Evolutionary conservation across 129 eudicot species (phyloP), one percentile per base, ranked within the genome.

Genomic region (Oenanthe sinensis): DNA sequence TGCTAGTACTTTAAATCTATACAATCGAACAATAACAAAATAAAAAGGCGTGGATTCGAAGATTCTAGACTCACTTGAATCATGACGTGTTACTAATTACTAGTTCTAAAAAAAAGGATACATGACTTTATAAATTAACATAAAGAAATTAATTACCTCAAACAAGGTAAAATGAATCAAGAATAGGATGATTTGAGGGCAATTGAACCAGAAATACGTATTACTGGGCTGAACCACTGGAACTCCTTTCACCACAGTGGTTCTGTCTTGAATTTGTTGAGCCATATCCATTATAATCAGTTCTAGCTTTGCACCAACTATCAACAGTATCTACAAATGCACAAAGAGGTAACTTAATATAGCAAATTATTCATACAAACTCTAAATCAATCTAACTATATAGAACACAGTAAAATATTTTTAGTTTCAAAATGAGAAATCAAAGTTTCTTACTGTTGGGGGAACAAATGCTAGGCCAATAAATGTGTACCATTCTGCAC

Each of bases 211-310:
- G 69, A 91, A 91, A 83, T 84, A 87, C 26, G 80, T 86, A 85
- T 91, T 86, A 75, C 79, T 86, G 0, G 94, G 94, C 82, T 89
- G 87, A 26, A 91, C 91, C 16, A 91, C 86, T 0, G 94, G 94
- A 30, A 91, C 88, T 62, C 97, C 97, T 75, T 92, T 83, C 15
- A 92, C 97, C 60, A 89, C 87, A 20, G 92, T 85, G 1, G 87
- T 80, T 47, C 87, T 79, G 69, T 89, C 91, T 85, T 88, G 88
- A 22, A 92, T 89, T 78, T 88, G 95, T 58, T 87, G 89, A 72
- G 89, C 97, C 97, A 92, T 92, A 52, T 89, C 92, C 91, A 88
- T 86, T 47, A 92, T 89, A 67, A 92, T 91, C 52, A 89, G 77
- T 81, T 92, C 92, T 24, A 92, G 85, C 79, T 89, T 89, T 55